Evolutionary conservation across 148 eudicot species (phyloP).

Genomic region (Chenopodium quinoa): DNA sequence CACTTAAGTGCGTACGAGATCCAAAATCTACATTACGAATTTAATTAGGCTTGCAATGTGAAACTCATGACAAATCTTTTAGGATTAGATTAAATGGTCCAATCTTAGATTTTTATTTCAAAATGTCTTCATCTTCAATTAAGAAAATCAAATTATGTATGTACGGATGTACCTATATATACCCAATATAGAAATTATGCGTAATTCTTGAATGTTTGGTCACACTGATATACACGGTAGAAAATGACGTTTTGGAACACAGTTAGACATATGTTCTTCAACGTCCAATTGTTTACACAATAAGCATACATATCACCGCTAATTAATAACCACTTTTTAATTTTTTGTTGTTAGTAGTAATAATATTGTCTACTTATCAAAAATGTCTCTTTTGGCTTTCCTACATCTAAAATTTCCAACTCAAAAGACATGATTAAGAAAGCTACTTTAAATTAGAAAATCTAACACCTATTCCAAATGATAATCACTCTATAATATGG

Average conservation of each 20-base stretch:
- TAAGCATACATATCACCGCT: not conserved
- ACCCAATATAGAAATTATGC: too few relatives aligned
- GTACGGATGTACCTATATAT: too few relatives aligned
- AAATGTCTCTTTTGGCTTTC: conserved; percentile 16
- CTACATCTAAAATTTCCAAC: not conserved
- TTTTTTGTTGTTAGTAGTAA: not conserved
- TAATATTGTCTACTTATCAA: not conserved
- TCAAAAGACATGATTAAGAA: conserved; percentile 7
- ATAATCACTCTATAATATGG: conserved; percentile 14
- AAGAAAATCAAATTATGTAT: too few relatives aligned
- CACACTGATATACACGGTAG: not conserved
- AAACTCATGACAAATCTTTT: too few relatives aligned
- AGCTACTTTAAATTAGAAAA: conserved; percentile 6
- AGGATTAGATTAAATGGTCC: too few relatives aligned
- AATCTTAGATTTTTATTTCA: too few relatives aligned
- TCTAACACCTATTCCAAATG: conserved; percentile 15
- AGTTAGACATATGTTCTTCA: too few relatives aligned
- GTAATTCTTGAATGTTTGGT: too few relatives aligned
- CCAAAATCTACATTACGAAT: too few relatives aligned
- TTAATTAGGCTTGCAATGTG: too few relatives aligned
- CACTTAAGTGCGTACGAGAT: not conserved
- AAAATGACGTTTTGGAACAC: not conserved
- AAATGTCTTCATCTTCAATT: too few relatives aligned
- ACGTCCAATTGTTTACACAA: not conserved
- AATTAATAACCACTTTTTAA: conserved; percentile 2